phyloP scores from a whole-genome alignment of 202 grass and related monocot genomes.

The Carex arenaria region DNA sequence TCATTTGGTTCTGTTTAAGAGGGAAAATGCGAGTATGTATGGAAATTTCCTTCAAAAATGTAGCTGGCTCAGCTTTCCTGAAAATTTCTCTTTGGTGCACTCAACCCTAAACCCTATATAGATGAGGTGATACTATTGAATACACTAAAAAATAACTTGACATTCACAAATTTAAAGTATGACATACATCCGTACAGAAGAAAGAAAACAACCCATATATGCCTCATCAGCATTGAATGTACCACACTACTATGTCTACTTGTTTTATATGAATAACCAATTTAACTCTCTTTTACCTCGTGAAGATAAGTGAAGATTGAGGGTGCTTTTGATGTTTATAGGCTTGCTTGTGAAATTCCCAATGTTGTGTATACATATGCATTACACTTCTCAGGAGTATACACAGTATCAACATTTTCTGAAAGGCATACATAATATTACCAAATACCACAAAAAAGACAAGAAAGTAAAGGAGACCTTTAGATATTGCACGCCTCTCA shows the following conservation, averaged over 20 bases:
- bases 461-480: slow-evolving; percentile 44
- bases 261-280: background rate
- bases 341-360: background rate
- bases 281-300: background rate
- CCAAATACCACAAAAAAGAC: slow-evolving; percentile 19
- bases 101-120: slow-evolving; percentile 22
- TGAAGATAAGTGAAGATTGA: background rate
- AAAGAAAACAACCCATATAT: background rate
- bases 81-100: slow-evolving; percentile 8
- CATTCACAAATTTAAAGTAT: background rate
- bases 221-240: background rate
- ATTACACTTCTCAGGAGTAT: background rate
- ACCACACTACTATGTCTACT: background rate
- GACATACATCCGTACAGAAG: background rate
- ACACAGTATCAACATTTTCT: background rate
- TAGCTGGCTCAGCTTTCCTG: slow-evolving; percentile 5
- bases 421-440: background rate
- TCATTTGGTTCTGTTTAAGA: slow-evolving; percentile 41
- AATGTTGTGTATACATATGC: background rate
- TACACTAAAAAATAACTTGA: background rate
- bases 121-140: background rate
- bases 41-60: slow-evolving; percentile 10
- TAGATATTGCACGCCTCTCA: slow-evolving; percentile 58
- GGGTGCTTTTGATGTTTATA: background rate
- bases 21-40: slow-evolving; percentile 3